Percentiles rank a stretch among this genome's conserved stretches.
phyloP scores from a whole-genome alignment of 225 moss, liverwort and hornwort genomes.

The Neckera pumila region DNA sequence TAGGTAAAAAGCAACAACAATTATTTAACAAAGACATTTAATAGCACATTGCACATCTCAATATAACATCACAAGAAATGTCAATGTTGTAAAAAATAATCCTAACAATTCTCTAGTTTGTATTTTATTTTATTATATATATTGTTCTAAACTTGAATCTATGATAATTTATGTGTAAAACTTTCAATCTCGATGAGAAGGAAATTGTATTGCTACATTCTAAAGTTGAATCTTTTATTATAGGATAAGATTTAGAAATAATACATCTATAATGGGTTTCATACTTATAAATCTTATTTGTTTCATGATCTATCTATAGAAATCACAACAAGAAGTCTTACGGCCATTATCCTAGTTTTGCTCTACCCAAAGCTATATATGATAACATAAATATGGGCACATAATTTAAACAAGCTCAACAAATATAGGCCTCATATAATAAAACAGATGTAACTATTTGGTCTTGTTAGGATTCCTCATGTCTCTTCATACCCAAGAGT shows the following conservation, averaged over 20 bases:
- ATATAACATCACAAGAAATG: no score
- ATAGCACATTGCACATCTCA: no score
- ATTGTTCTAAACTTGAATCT: not conserved
- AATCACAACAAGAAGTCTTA: not conserved
- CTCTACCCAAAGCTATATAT: fast-evolving
- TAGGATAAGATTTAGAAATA: not conserved
- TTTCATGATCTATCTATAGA: not conserved
- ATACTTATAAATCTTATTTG: no score
- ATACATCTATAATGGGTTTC: not conserved
- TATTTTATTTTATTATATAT: not conserved
- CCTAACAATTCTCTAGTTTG: no score
- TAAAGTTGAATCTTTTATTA: no score
- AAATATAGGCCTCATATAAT: no score
- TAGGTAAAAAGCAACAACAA: no score
- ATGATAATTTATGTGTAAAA: not conserved
- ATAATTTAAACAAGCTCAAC: not conserved
- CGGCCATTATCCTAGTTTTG: not conserved
- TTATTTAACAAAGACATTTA: no score
- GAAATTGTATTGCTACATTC: no score
- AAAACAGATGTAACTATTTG: not conserved
- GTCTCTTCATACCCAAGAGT: not conserved
- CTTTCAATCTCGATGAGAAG: not conserved
- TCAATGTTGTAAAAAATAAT: not conserved
- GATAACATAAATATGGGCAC: not conserved
- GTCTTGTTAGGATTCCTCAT: no score